phyloP scores from a whole-genome alignment of 169 alveolate species.

The Ichthyophthirius multifiliis region DNA sequence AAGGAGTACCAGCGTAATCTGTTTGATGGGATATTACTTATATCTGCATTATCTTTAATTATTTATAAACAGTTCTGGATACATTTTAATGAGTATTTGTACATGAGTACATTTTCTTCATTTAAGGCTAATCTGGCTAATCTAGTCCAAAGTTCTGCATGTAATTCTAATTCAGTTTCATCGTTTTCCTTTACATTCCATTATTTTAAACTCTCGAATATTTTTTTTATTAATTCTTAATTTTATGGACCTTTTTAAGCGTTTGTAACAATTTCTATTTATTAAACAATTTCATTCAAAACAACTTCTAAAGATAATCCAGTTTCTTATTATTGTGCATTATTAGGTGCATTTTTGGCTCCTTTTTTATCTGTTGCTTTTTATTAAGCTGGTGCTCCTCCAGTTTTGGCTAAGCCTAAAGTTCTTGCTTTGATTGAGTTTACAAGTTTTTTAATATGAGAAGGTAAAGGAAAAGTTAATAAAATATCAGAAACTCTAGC shows the following conservation, averaged over 20 bases:
- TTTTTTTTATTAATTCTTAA: constrained; percentile 64
- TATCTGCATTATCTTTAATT: constrained; percentile 36
- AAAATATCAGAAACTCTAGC: constrained; percentile 77
- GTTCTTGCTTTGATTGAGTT: constrained; percentile 80
- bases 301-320: constrained; percentile 67
- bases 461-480: constrained; percentile 59
- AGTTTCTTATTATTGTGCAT: constrained; percentile 18
- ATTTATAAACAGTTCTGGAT: constrained; percentile 66
- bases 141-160: constrained; percentile 86
- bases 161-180: constrained; percentile 80
- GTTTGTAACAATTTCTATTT: constrained; percentile 65
- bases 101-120: constrained; percentile 52
- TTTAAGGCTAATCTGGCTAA: constrained; percentile 68
- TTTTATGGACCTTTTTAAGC: constrained; percentile 56
- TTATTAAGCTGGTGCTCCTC: constrained; percentile 49
- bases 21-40: constrained; percentile 61
- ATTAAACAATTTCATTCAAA: constrained; percentile 67
- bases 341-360: constrained; percentile 37
- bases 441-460: constrained; percentile 76
- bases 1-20: constrained; percentile 83
- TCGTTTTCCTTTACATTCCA: constrained; percentile 76
- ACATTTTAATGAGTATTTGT: constrained; percentile 69
- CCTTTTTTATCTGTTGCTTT: constrained; percentile 57
- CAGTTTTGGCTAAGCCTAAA: constrained; percentile 51
- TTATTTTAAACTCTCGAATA: constrained; percentile 61